Percentiles rank a stretch among this genome's conserved stretches.
Conservation (phyloP, 768 basidiomycete genomes). For the Amanita pseudoporphyria region DNA sequence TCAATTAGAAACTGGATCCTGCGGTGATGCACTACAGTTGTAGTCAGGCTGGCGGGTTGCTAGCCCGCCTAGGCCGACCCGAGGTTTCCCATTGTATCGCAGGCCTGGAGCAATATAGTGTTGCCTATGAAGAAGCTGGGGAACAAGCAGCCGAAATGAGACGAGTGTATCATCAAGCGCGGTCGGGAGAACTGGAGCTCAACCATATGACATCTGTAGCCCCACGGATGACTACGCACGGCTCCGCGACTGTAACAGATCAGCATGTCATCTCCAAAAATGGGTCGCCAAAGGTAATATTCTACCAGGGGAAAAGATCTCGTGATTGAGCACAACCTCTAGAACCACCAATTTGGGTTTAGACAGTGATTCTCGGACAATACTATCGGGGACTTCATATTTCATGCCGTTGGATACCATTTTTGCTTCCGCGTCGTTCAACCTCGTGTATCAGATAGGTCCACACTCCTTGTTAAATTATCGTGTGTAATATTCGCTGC, state of each 20-base stretch:
- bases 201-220: conserved; percentile 37
- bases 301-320: neutral
- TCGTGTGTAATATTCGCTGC: conserved; percentile 4
- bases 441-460: conserved; percentile 6
- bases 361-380: neutral
- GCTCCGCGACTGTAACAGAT: conserved; percentile 21
- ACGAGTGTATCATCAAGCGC: conserved; percentile 34
- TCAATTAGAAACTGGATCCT: conserved; percentile 59
- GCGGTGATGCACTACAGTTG: conserved; percentile 86
- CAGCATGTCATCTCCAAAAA: conserved; percentile 16
- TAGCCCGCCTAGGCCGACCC: conserved; percentile 74
- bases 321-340: neutral
- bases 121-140: conserved; percentile 79
- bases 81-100: conserved; percentile 80
- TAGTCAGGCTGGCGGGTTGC: conserved; percentile 72
- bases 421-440: neutral
- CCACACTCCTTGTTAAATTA: neutral
- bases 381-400: neutral
- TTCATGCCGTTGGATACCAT: neutral
- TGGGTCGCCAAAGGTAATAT: conserved; percentile 18
- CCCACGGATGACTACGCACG: conserved; percentile 23
- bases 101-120: conserved; percentile 82
- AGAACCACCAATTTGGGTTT: neutral
- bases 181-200: conserved; percentile 33
- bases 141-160: conserved; percentile 69